Conservation (phyloP, 805 yeast species). For the Pichia deserticola region DNA sequence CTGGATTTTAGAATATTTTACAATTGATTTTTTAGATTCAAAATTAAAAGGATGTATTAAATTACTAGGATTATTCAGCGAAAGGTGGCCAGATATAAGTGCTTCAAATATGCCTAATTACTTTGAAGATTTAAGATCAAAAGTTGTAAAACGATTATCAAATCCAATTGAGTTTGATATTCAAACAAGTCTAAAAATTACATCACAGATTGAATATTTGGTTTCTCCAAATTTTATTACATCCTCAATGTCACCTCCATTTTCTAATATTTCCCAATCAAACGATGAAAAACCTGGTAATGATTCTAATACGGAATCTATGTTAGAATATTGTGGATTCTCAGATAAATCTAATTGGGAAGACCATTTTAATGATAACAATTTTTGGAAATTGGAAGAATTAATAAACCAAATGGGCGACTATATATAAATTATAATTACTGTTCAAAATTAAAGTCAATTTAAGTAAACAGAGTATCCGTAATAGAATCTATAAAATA, state of each 20-base stretch:
- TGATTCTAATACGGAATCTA: not conserved
- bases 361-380: conserved; percentile 4
- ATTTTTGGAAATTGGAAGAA: not conserved
- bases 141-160: not conserved
- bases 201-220: conserved; percentile 1
- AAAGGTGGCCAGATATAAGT: conserved; percentile 12
- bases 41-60: conserved; percentile 6
- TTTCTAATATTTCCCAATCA: no score
- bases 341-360: conserved; percentile 6
- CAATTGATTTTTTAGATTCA: not conserved
- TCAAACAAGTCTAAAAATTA: not conserved
- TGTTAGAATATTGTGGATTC: not conserved
- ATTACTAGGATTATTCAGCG: conserved; percentile 7
- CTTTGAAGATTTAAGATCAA: not conserved
- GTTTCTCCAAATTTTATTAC: conserved; percentile 1
- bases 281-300: not conserved
- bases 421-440: not conserved
- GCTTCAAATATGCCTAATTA: conserved; percentile 3
- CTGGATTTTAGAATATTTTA: conserved; percentile 10
- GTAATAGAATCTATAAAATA: not conserved
- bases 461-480: not conserved
- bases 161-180: not conserved
- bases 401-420: not conserved
- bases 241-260: not conserved
- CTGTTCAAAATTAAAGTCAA: no score